Percentiles rank a stretch among this genome's conserved stretches.
These are phyloP conservation scores for Botrytis deweyae DNA, from an alignment of 2,329 filamentous ascomycete species.

Conservation along the genomic window DNA sequence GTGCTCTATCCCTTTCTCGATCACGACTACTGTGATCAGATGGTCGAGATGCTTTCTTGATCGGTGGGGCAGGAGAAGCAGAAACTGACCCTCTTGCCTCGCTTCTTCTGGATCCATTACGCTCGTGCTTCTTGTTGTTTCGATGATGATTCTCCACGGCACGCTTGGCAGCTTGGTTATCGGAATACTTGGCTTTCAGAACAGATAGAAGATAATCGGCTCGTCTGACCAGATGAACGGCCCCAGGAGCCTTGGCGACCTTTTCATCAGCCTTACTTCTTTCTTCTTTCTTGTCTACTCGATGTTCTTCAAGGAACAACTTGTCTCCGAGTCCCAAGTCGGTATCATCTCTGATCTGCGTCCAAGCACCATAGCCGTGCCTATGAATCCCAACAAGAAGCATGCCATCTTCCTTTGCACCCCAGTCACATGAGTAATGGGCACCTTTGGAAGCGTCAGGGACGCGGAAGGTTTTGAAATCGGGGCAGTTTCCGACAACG, in stretches of 20 bases:
- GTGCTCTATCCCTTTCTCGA: slow-evolving; percentile 50
- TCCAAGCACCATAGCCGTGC: slow-evolving; percentile 95
- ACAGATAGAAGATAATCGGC: slow-evolving; percentile 96
- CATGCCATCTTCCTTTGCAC: slow-evolving; percentile 93
- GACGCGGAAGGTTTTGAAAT: slow-evolving; percentile 80
- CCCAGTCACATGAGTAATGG: slow-evolving; percentile 90
- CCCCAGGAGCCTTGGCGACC: slow-evolving; percentile 86
- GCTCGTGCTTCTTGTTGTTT: slow-evolving; percentile 76
- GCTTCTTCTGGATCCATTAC: slow-evolving; percentile 60
- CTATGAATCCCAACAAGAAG: slow-evolving; percentile 88
- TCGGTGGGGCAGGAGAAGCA: slow-evolving; percentile 67
- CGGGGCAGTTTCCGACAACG: slow-evolving; percentile 63
- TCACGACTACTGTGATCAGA: slow-evolving; percentile 48
- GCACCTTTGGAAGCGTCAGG: slow-evolving; percentile 90
- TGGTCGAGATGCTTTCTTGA: slow-evolving; percentile 44
- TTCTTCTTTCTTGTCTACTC: slow-evolving; percentile 97
- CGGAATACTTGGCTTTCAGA: slow-evolving; percentile 78
- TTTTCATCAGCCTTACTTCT: slow-evolving; percentile 71
- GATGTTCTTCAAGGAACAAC: slow-evolving; percentile 94
- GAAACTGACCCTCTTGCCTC: slow-evolving; percentile 61
- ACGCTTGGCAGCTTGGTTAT: slow-evolving; percentile 72
- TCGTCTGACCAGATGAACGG: slow-evolving; percentile 91
- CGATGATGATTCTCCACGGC: slow-evolving; percentile 90
- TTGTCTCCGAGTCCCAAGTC: slow-evolving; percentile 86
- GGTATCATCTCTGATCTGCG: slow-evolving; percentile 85